Evolutionary conservation across 2,329 filamentous ascomycete species (phyloP), one percentile per base, ranked within the genome.

Genomic region (Myriangium duriaei): DNA sequence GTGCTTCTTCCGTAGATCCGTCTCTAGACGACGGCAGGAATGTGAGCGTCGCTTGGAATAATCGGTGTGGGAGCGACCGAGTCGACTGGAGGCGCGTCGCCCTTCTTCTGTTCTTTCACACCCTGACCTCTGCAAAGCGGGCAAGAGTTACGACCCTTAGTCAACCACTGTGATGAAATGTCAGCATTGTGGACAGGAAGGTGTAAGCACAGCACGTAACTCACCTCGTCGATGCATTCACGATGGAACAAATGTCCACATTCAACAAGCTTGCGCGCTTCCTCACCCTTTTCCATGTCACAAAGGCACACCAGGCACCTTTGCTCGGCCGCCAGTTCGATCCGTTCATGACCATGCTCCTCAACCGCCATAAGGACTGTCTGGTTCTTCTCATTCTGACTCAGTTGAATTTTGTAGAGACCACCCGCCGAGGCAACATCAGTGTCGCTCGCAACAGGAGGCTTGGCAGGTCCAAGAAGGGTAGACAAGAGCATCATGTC

Each of bases 401-500:
- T 28, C 26, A 39, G 19, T 21, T 65, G 58, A 34, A 79, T 67
- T 16, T 58, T 64, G 54, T 71, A 79, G 6, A 79, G 48, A 2
- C 76, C 76, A 13, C 73, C 72, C 11, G 77, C 74, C 31, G 69
- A 66, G 36, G 70, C 68, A 16, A 81, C 65, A 48, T 81, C 77
- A 39, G 74, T 71, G 43, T 74, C 69, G 40, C 68, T 73, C 12
- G 76, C 76, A 35, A 81, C 77, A 3, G 76, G 76, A 2, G 76
- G 76, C 51, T 81, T 81, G 3, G 71, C 76, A 33, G 77, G 76
- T 2, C 76, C 77, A 11, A 81, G 61, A 9, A 81, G 64, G 10
- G 74, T 75, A 10, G 75, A 79, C 3, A 81, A 64, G 31, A 81
- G 60, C 52, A 80, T 71, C 76, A 81, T 81, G 47, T 81, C 76